Evolutionary conservation across 306 rosid species (phyloP).

Genomic region (Quillaja saponaria): DNA sequence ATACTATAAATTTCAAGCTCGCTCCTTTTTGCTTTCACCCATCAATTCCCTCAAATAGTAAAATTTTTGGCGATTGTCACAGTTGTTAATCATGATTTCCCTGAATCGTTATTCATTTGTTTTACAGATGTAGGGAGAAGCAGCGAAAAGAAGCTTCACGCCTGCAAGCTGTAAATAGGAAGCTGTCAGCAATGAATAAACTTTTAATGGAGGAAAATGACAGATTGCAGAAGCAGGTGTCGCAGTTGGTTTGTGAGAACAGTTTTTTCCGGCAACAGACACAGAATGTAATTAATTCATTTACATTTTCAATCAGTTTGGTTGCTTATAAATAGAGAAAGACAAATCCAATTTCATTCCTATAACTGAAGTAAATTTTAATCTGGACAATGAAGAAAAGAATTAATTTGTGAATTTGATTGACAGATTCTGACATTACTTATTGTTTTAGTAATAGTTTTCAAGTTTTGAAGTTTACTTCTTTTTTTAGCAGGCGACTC

Average conservation of each 20-base stretch:
- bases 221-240: constrained; percentile 94
- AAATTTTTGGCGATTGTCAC: neutral
- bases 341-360: neutral
- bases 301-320: neutral
- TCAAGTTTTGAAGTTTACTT: neutral
- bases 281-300: constrained; percentile 57
- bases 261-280: constrained; percentile 93
- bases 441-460: neutral
- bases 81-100: neutral
- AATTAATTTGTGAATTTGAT: no score
- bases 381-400: neutral
- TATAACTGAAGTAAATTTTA: neutral
- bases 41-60: no score
- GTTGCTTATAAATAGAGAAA: neutral
- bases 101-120: neutral
- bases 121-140: constrained; percentile 90
- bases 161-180: constrained; percentile 85
- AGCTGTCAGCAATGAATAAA: constrained; percentile 94
- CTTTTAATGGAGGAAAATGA: constrained; percentile 98
- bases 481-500: constrained; percentile 50
- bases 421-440: neutral
- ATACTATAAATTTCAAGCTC: no score
- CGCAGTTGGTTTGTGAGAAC: constrained; percentile 90
- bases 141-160: constrained; percentile 97
- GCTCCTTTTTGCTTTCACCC: neutral